phyloP scores from a whole-genome alignment of 768 basidiomycete species.

The Leccinum disarticulatum region DNA sequence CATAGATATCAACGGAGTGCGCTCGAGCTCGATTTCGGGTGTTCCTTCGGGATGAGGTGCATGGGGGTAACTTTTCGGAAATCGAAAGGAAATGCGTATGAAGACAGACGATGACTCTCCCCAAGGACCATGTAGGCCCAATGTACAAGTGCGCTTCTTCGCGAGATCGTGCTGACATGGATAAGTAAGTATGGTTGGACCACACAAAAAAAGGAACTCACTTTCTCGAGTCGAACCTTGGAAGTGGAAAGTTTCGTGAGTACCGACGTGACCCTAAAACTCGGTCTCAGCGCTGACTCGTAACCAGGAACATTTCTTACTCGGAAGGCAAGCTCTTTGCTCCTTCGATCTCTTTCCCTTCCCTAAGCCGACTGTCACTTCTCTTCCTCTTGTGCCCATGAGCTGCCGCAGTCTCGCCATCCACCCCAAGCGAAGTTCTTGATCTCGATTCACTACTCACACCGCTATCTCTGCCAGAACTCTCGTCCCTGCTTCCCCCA shows the following conservation, averaged over 20 bases:
- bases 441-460: conserved; percentile 45
- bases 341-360: conserved; percentile 35
- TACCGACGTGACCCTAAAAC: conserved; percentile 66
- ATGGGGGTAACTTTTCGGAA: conserved; percentile 80
- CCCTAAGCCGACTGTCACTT: conserved; percentile 45
- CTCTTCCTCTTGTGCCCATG: conserved; percentile 35
- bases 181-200: conserved; percentile 10
- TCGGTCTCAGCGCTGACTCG: neutral
- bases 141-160: conserved; percentile 76
- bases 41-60: conserved; percentile 59
- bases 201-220: conserved; percentile 26
- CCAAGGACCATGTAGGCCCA: conserved; percentile 90
- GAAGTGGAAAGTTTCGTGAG: conserved; percentile 61
- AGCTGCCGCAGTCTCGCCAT: conserved; percentile 8
- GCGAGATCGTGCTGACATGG: conserved; percentile 56
- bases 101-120: conserved; percentile 83
- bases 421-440: conserved; percentile 30
- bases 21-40: conserved; percentile 80
- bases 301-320: conserved; percentile 38
- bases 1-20: conserved; percentile 75
- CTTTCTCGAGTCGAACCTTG: conserved; percentile 87
- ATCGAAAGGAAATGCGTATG: conserved; percentile 85
- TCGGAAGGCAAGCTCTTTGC: conserved; percentile 68
- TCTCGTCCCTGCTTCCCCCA: conserved; percentile 53
- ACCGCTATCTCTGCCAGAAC: conserved; percentile 53